Percentiles rank a stretch among this genome's conserved stretches.
Evolutionary conservation across 441 rosid genomes (phyloP).

Genomic region (Eutrema salsugineum): DNA sequence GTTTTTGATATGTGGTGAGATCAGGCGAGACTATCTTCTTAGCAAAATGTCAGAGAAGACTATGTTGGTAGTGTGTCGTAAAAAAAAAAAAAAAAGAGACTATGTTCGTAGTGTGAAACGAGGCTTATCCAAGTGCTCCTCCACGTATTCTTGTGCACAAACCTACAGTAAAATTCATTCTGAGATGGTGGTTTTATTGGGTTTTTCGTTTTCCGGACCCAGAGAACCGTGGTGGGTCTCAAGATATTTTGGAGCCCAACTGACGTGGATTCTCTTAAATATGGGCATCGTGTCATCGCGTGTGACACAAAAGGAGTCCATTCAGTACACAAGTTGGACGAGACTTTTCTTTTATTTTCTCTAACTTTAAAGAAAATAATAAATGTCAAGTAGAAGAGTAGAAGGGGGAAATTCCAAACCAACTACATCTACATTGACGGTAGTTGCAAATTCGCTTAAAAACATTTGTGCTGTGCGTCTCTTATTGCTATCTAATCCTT

Average conservation of each 20-base stretch:
- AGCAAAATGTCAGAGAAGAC: not conserved
- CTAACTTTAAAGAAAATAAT: not conserved
- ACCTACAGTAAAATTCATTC: no score
- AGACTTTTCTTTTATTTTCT: not conserved
- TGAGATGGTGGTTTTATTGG: not conserved
- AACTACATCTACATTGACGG: constrained; percentile 1
- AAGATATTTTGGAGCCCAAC: not conserved
- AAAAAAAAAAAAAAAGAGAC: no score
- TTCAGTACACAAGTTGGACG: not conserved
- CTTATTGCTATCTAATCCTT: no score
- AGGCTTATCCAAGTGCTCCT: no score
- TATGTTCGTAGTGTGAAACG: no score
- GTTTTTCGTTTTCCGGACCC: not conserved
- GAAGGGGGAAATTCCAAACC: not conserved
- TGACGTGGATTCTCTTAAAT: not conserved
- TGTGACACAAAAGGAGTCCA: not conserved
- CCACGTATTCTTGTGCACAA: no score
- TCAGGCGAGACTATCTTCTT: not conserved
- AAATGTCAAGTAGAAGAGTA: not conserved
- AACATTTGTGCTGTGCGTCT: not conserved
- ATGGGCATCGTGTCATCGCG: not conserved
- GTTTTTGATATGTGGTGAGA: no score
- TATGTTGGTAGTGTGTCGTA: not conserved
- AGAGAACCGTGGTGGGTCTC: not conserved
- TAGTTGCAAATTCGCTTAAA: not conserved